A percentile compares a stretch with the other conserved stretches of the same genome.
phyloP scores from a whole-genome alignment of 2,329 filamentous ascomycete genomes.

The Sclerotinia sclerotiorum region DNA sequence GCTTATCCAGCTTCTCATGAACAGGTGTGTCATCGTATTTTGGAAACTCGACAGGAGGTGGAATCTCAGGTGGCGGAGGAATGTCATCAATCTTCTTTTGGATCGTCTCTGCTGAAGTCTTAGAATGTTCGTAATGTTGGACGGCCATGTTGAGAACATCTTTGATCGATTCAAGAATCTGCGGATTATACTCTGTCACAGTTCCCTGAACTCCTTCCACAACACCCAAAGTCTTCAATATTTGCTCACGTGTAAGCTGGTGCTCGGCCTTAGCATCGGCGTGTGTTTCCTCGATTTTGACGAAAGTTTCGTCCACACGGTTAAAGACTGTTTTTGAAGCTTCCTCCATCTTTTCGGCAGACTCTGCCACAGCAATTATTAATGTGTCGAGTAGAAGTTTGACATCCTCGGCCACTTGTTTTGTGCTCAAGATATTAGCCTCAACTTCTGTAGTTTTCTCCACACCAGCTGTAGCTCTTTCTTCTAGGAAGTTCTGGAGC shows the following conservation, averaged over 20 bases:
- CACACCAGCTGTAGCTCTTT: conserved; percentile 70
- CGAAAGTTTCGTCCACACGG: conserved; percentile 75
- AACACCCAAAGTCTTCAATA: conserved; percentile 70
- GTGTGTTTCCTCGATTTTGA: conserved; percentile 73
- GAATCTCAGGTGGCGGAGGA: conserved; percentile 54
- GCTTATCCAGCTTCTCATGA: conserved; percentile 56
- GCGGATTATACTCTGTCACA: conserved; percentile 79
- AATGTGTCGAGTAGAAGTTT: conserved; percentile 84
- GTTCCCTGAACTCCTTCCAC: conserved; percentile 77
- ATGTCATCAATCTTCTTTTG: conserved; percentile 57
- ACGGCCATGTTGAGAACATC: conserved; percentile 81
- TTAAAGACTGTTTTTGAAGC: conserved; percentile 85
- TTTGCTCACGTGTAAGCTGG: conserved; percentile 75
- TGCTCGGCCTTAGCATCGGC: conserved; percentile 75
- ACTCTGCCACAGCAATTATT: conserved; percentile 75
- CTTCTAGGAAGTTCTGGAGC: conserved; percentile 71
- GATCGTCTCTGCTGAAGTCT: conserved; percentile 58
- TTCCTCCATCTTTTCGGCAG: conserved; percentile 81
- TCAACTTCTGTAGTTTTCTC: conserved; percentile 72
- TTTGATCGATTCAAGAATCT: conserved; percentile 81
- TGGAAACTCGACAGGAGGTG: conserved; percentile 54
- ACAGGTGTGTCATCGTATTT: conserved; percentile 65
- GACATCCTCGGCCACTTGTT: conserved; percentile 80
- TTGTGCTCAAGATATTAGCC: conserved; percentile 71
- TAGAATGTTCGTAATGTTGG: conserved; percentile 86